Evolutionary conservation across 2,329 filamentous ascomycete species (phyloP), one percentile per base, ranked within the genome.

Genomic region (Claviceps sp.): DNA sequence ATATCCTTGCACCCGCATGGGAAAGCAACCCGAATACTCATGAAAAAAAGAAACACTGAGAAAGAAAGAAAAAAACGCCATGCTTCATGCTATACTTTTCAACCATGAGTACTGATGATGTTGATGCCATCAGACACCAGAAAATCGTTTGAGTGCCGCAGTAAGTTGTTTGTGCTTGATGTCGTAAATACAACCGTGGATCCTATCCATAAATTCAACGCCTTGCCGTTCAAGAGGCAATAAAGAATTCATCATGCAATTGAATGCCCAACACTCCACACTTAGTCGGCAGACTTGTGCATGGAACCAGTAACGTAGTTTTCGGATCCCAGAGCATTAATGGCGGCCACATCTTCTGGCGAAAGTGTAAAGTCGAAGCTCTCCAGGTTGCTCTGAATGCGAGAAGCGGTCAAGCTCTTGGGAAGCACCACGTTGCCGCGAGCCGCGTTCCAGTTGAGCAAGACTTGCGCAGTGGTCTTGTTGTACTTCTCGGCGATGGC

Each of bases 371-470:
- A 84, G 6, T 73, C 71, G 6, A 76, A 78, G 49, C 87, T 73
- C 46, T 81, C 64, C 5, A 75, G 77, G 65, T 90, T 90, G 64
- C 81, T 77, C 44, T 77, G 62, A 51, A 89, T 84, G 51, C 86
- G 75, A 50, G 77, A 73, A 61, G 75, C 72, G 53, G 73, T 80
- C 53, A 78, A 71, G 65, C 84, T 89, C 75, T 93, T 90, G 17
- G 86, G 86, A 56, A 90, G 70, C 7, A 84, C 80, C 45, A 89
- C 79, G 61, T 82, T 85, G 50, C 82, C 82, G 61, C 87, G 78
- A 64, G 91, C 84, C 56, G 89, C 68, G 56, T 81, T 85, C 88
- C 87, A 93, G 57, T 86, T 78, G 51, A 94, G 75, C 64, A 93
- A 70, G 50, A 94, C 69, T 69, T 93, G 87, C 8, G 82, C 86